These are phyloP conservation scores for Aspergillus ustus DNA, from an alignment of 2,329 filamentous ascomycete genomes.

Conservation along the genomic window DNA sequence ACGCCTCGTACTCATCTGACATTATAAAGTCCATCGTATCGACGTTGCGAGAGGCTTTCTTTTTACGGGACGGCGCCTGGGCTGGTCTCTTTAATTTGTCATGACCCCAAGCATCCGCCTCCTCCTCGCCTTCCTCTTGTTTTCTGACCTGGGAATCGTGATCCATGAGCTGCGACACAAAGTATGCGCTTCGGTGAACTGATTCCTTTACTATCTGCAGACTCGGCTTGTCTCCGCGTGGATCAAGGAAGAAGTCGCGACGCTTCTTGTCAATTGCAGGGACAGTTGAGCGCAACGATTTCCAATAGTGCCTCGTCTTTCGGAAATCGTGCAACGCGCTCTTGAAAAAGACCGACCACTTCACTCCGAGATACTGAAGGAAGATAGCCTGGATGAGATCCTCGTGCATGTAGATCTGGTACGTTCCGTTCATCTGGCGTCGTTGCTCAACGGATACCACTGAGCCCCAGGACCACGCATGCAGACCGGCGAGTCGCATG, in stretches of 20 bases:
- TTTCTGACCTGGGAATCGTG: background rate
- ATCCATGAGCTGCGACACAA: slow-evolving; percentile 20
- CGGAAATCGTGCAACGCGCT: background rate
- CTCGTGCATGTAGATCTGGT: slow-evolving; percentile 21
- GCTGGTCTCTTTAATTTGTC: background rate
- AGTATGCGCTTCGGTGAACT: slow-evolving; percentile 15
- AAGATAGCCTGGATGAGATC: slow-evolving; percentile 23
- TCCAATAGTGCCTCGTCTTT: slow-evolving; percentile 13
- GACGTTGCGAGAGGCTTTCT: background rate
- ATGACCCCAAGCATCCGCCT: slow-evolving; percentile 5
- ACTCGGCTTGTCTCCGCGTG: background rate
- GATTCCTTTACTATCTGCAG: slow-evolving; percentile 12
- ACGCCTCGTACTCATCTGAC: background rate
- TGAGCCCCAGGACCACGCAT: slow-evolving; percentile 20
- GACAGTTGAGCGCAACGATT: slow-evolving; percentile 3
- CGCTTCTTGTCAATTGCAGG: slow-evolving; percentile 17
- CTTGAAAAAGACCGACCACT: slow-evolving; percentile 21
- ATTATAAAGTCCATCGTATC: no score
- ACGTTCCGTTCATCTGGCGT: slow-evolving; percentile 18
- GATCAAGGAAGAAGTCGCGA: slow-evolving; percentile 15
- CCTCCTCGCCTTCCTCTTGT: slow-evolving; percentile 16
- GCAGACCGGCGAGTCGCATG: slow-evolving; percentile 14
- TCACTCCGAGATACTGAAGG: slow-evolving; percentile 17
- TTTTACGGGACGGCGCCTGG: background rate
- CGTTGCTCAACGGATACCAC: slow-evolving; percentile 16